These are phyloP conservation scores for Pythium utonaiense DNA, from an alignment of 352 stramenopile genomes.

Conservation along the genomic window DNA sequence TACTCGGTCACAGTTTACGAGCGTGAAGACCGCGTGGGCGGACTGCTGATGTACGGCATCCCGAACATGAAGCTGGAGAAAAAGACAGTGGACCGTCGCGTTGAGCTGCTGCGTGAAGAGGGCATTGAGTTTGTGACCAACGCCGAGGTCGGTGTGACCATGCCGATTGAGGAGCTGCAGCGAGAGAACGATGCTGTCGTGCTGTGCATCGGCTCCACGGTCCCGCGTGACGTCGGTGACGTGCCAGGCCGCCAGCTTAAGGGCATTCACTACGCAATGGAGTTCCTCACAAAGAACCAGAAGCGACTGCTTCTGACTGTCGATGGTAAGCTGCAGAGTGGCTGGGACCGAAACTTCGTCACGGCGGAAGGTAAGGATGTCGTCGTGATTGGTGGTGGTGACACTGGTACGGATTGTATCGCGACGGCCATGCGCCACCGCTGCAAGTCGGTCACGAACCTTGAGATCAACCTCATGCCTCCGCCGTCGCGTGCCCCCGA, in stretches of 20 bases:
- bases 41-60: conserved; percentile 98
- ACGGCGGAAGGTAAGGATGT: conserved; percentile 97
- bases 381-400: conserved; percentile 96
- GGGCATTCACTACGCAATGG: conserved; percentile 96
- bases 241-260: conserved; percentile 89
- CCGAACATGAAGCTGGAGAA: conserved; percentile 99
- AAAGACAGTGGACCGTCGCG: conserved; percentile 93
- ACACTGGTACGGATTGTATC: conserved; percentile 98
- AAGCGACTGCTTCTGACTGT: conserved; percentile 95
- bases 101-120: conserved; percentile 93
- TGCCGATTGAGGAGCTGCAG: conserved; percentile 75
- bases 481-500: conserved; percentile 86
- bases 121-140: conserved; percentile 98
- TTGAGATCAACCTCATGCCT: conserved; percentile 94
- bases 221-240: conserved; percentile 89
- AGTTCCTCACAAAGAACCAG: conserved; percentile 98
- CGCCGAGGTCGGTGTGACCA: conserved; percentile 88
- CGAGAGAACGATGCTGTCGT: conserved; percentile 90
- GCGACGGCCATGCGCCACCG: conserved; percentile 96
- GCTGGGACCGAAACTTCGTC: conserved; percentile 94
- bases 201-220: conserved; percentile 93
- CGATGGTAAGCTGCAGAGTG: conserved; percentile 94
- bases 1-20: conserved; percentile 97
- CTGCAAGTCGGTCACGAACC: conserved; percentile 96
- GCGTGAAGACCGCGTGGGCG: conserved; percentile 94